Evolutionary conservation across 306 rosid species (phyloP).

Genomic region (Vachellia pachyceras): DNA sequence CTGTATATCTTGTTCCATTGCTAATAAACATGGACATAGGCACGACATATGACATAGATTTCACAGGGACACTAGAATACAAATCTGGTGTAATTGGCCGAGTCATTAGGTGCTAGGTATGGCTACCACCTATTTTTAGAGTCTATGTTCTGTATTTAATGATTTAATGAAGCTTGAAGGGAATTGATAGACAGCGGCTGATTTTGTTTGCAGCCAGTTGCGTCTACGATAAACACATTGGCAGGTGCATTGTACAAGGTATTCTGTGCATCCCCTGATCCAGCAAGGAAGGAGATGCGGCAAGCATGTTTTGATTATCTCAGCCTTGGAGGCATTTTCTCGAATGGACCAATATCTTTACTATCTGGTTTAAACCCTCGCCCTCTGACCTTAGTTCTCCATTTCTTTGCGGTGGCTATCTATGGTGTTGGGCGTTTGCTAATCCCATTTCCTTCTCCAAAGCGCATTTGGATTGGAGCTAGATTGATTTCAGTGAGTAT

Average conservation of each 20-base stretch:
- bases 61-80: neutral
- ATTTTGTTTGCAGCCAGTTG: slow-evolving; percentile 66
- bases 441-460: slow-evolving; percentile 70
- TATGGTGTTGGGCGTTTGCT: slow-evolving; percentile 83
- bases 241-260: slow-evolving; percentile 83
- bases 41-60: neutral
- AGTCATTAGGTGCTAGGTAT: neutral
- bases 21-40: neutral
- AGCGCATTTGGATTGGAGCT: slow-evolving; percentile 68
- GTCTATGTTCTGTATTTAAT: neutral
- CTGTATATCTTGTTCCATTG: neutral
- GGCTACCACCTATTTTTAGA: neutral
- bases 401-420: slow-evolving; percentile 83
- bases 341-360: slow-evolving; percentile 73
- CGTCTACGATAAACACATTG: slow-evolving; percentile 91
- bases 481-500: slow-evolving; percentile 64
- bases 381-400: slow-evolving; percentile 71
- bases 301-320: slow-evolving; percentile 83
- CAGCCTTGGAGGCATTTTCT: slow-evolving; percentile 83
- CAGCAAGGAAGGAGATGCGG: slow-evolving; percentile 77
- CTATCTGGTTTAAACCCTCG: slow-evolving; percentile 84
- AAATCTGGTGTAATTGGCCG: neutral
- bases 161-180: neutral
- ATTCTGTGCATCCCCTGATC: slow-evolving; percentile 81
- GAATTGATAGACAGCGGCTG: neutral